Conservation (phyloP, 257 asterid genomes). For the Fraxinus americana region DNA sequence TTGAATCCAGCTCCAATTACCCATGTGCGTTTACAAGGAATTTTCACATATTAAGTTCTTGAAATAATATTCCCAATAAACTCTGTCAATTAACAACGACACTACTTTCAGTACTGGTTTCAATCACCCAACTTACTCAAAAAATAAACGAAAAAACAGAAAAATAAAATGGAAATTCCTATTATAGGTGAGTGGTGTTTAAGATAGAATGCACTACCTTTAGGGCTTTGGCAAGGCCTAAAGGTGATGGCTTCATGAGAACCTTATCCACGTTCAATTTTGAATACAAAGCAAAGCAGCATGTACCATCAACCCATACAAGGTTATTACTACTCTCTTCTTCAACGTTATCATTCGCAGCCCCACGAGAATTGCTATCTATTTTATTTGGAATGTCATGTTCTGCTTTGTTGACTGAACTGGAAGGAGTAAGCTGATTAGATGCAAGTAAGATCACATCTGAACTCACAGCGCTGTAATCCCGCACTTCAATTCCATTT, state of each 20-base stretch:
- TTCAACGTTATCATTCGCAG: slow-evolving; percentile 29
- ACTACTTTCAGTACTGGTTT: slow-evolving; percentile 10
- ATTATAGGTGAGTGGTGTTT: not conserved
- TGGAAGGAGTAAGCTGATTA: slow-evolving; percentile 51
- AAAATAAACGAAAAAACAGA: slow-evolving; percentile 7
- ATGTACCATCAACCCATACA: slow-evolving; percentile 79
- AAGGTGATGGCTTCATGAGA: slow-evolving; percentile 72
- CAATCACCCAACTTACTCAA: slow-evolving; percentile 4
- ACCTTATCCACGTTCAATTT: slow-evolving; percentile 69
- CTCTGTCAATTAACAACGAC: not conserved
- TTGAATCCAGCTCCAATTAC: not conserved
- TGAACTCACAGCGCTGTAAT: slow-evolving; percentile 67
- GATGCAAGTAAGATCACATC: slow-evolving; percentile 76
- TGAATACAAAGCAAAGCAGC: slow-evolving; percentile 82
- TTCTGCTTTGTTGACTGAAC: slow-evolving; percentile 31
- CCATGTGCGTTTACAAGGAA: not conserved
- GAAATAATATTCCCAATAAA: not conserved
- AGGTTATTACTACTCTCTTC: slow-evolving; percentile 46
- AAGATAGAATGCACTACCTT: slow-evolving; percentile 55
- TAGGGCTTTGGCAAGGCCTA: slow-evolving; percentile 89
- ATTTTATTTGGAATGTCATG: slow-evolving; percentile 9
- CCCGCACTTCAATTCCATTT: slow-evolving; percentile 72
- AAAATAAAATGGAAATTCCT: not conserved
- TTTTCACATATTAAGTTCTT: not conserved
- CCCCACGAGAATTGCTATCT: slow-evolving; percentile 14